Percentiles rank a stretch among this genome's conserved stretches.
Evolutionary conservation across 2,329 filamentous ascomycete genomes (phyloP).

Genomic region (Diaporthe batatas): DNA sequence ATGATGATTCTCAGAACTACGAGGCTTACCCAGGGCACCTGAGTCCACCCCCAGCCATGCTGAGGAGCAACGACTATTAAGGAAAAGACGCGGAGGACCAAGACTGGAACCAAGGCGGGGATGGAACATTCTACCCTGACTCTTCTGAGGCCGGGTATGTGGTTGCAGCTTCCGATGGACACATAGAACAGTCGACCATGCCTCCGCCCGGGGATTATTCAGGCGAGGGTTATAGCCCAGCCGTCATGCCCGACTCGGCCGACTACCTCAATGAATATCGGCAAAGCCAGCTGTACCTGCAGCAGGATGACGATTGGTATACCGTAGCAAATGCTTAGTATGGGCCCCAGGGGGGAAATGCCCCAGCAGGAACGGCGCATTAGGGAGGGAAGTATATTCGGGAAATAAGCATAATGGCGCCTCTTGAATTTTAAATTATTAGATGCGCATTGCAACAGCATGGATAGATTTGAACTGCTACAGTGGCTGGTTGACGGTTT

Average conservation of each 20-base stretch:
- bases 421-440: too few relatives aligned
- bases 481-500: background rate
- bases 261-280: conserved; percentile 24
- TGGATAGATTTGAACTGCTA: background rate
- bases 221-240: conserved; percentile 22
- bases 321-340: background rate
- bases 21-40: background rate
- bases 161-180: background rate
- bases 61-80: background rate
- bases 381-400: too few relatives aligned
- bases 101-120: background rate
- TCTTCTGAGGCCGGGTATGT: background rate
- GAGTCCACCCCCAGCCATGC: background rate
- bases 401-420: background rate
- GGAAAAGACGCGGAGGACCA: background rate
- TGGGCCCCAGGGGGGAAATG: background rate
- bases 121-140: background rate
- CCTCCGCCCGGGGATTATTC: conserved; percentile 9
- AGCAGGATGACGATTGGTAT: conserved; percentile 34
- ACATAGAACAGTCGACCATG: background rate
- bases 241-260: conserved; percentile 19
- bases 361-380: background rate
- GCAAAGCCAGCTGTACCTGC: conserved; percentile 29
- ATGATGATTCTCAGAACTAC: background rate
- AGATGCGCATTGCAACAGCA: background rate